Percentiles rank a stretch among this genome's conserved stretches.
phyloP scores from a whole-genome alignment of 1,284 basidiomycete species.

The Moesziomyces globuligerus region DNA sequence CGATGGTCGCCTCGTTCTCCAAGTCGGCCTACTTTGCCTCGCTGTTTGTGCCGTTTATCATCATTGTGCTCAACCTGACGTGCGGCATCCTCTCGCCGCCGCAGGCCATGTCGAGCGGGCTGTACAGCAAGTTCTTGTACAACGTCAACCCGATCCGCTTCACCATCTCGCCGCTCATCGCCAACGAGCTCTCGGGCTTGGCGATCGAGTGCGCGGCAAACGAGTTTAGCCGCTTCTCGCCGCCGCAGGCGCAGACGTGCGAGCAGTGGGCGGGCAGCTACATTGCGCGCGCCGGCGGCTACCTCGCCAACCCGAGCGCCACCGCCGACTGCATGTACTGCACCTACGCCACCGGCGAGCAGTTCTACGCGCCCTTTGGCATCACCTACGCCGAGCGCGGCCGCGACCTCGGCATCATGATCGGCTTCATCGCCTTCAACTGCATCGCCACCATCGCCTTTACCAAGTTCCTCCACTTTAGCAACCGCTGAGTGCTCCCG shows the following conservation, averaged over 20 bases:
- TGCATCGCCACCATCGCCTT: conserved; percentile 33
- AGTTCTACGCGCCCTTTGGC: conserved; percentile 78
- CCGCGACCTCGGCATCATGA: conserved; percentile 53
- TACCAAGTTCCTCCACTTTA: conserved; percentile 50
- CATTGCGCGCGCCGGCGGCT: conserved; percentile 76
- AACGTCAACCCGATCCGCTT: conserved; percentile 59
- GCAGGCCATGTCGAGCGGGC: conserved; percentile 40
- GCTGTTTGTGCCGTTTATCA: conserved; percentile 79
- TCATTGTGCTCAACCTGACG: conserved; percentile 68
- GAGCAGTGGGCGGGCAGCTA: conserved; percentile 68
- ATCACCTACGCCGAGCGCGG: conserved; percentile 72
- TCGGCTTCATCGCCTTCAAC: conserved; percentile 57
- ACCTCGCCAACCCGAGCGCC: conserved; percentile 78
- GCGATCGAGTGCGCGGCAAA: conserved; percentile 75
- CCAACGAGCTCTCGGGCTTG: conserved; percentile 82
- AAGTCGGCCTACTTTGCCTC: conserved; percentile 75
- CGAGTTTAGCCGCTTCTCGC: conserved; percentile 75
- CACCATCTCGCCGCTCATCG: conserved; percentile 72
- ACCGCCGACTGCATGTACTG: conserved; percentile 78
- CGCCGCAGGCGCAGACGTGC: conserved; percentile 81
- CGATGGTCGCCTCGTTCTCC: conserved; percentile 69
- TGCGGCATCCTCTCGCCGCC: conserved; percentile 78
- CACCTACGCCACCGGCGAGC: conserved; percentile 75
- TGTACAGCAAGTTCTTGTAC: conserved; percentile 60
- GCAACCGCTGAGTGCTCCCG: conserved; percentile 37